phyloP scores from a whole-genome alignment of 1,139 yeast species.

The Zygosaccharomyces sapae region DNA sequence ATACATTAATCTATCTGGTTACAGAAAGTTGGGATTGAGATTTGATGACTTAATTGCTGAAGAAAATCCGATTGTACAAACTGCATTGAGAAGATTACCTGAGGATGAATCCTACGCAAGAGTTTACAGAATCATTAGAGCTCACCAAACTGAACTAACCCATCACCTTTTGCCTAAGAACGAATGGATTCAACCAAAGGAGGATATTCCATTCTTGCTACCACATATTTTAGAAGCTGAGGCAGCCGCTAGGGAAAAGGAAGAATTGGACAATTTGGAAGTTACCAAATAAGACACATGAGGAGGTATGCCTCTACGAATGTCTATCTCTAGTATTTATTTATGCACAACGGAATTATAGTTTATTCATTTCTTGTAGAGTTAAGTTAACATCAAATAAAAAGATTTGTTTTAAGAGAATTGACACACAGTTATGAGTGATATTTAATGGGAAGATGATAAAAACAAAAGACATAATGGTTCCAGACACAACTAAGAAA shows the following conservation, averaged over 20 bases:
- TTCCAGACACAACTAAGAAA: constrained; percentile 1
- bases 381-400: constrained; percentile 1
- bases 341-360: constrained; percentile 2
- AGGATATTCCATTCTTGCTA: constrained; percentile 78
- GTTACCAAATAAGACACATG: constrained; percentile 18
- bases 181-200: constrained; percentile 74
- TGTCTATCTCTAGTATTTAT: background rate
- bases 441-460: background rate
- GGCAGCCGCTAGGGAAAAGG: constrained; percentile 84
- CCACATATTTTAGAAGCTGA: constrained; percentile 94
- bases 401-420: background rate
- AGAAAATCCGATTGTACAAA: constrained; percentile 82
- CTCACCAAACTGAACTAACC: constrained; percentile 80
- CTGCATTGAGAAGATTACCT: constrained; percentile 85
- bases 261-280: constrained; percentile 74
- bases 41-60: constrained; percentile 83
- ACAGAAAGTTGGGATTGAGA: constrained; percentile 89
- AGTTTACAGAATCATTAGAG: constrained; percentile 85
- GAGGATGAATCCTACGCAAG: constrained; percentile 81
- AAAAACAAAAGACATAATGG: background rate
- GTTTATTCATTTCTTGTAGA: constrained; percentile 6
- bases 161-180: constrained; percentile 81
- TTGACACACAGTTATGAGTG: background rate
- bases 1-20: constrained; percentile 74
- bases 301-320: background rate